These are phyloP conservation scores for Juglanconis sp. DNA, from an alignment of 2,329 filamentous ascomycete species.

Conservation along the genomic window DNA sequence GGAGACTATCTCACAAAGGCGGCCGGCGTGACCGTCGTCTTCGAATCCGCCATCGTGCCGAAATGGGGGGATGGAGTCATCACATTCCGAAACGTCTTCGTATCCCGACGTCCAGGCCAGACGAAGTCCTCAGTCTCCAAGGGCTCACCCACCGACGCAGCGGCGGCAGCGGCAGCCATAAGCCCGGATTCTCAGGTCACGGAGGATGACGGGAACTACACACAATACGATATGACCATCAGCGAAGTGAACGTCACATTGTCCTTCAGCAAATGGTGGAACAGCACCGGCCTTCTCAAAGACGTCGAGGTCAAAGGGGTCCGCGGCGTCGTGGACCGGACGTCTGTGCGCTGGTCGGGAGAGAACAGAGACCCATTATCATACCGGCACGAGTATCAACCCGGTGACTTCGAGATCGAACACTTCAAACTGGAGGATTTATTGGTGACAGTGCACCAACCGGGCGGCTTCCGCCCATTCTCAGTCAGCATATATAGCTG, in stretches of 20 bases:
- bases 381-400: conserved; percentile 81
- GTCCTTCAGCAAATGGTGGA: conserved; percentile 99
- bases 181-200: conserved; percentile 36
- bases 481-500: conserved; percentile 94
- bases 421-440: conserved; percentile 95
- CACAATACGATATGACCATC: conserved; percentile 93
- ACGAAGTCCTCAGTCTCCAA: conserved; percentile 81
- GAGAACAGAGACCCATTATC: conserved; percentile 76
- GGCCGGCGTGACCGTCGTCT: conserved; percentile 88
- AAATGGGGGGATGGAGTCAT: conserved; percentile 96
- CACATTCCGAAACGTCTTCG: conserved; percentile 93
- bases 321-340: conserved; percentile 86
- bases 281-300: conserved; percentile 84
- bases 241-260: conserved; percentile 94
- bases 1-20: conserved; percentile 95
- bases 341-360: conserved; percentile 69
- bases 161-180: conserved; percentile 70
- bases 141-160: conserved; percentile 80
- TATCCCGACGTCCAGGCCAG: conserved; percentile 86
- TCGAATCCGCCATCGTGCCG: conserved; percentile 95
- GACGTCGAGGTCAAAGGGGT: conserved; percentile 95
- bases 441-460: conserved; percentile 87
- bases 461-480: conserved; percentile 87
- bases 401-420: conserved; percentile 95
- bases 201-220: conserved; percentile 92